These are phyloP conservation scores for Penicillium arizonense DNA, from an alignment of 495 filamentous ascomycete species.

Conservation along the genomic window DNA sequence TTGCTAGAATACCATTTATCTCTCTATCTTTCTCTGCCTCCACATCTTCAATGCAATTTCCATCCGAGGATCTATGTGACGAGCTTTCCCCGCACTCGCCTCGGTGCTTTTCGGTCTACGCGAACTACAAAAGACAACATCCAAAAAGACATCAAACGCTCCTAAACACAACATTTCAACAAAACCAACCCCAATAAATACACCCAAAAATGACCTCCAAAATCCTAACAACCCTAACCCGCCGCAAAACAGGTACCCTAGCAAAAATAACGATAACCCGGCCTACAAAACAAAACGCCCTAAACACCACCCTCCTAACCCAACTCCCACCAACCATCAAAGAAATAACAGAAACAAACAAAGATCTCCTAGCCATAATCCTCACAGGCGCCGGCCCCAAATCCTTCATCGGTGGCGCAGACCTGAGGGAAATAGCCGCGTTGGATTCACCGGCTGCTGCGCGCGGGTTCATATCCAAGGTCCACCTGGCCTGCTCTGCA, in stretches of 20 bases:
- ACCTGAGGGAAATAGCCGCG: slow-evolving; percentile 18
- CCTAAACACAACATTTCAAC: too few species aligned
- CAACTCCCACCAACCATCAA: slow-evolving; percentile 7
- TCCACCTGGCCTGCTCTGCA: slow-evolving; percentile 16
- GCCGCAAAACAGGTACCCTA: slow-evolving; percentile 14
- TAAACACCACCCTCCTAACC: slow-evolving; percentile 16
- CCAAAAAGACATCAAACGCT: too few species aligned
- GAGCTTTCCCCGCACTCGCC: too few species aligned
- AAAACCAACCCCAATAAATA: background rate
- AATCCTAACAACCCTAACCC: slow-evolving; percentile 18
- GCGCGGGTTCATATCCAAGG: slow-evolving; percentile 15
- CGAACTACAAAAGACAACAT: too few species aligned
- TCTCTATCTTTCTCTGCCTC: too few species aligned
- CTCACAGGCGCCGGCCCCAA: slow-evolving; percentile 23
- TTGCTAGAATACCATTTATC: too few species aligned
- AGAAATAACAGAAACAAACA: background rate
- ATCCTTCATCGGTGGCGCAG: slow-evolving; percentile 25
- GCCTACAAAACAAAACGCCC: slow-evolving; percentile 22
- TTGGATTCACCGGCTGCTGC: slow-evolving; percentile 14
- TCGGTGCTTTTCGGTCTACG: too few species aligned
- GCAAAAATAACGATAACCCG: slow-evolving; percentile 23
- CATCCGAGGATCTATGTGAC: too few species aligned
- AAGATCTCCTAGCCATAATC: slow-evolving; percentile 18
- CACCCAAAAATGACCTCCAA: background rate
- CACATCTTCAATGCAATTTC: too few species aligned